A percentile compares a stretch with the other conserved stretches of the same genome.
Conservation (phyloP, 352 stramenopile genomes). For the Phytophthora quininea region DNA sequence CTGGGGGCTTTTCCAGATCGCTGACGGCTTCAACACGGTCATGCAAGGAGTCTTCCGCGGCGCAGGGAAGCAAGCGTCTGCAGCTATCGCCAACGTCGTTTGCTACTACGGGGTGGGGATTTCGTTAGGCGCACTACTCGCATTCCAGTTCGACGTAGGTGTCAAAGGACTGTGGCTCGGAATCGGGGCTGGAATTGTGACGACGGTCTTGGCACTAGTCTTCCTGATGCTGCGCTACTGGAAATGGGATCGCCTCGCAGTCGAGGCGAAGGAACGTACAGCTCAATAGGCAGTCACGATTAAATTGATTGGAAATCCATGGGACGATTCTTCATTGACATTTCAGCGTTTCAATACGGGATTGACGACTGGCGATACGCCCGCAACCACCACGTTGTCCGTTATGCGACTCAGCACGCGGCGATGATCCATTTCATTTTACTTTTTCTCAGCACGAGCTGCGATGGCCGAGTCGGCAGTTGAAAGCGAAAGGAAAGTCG, state of each 20-base stretch:
- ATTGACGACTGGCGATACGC: too few relatives aligned
- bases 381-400: too few relatives aligned
- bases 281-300: neutral
- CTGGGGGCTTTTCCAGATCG: constrained; percentile 42
- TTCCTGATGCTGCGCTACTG: constrained; percentile 35
- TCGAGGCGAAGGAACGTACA: neutral
- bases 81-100: constrained; percentile 54
- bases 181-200: constrained; percentile 43
- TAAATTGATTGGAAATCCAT: too few relatives aligned
- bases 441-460: too few relatives aligned
- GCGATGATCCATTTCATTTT: too few relatives aligned
- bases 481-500: too few relatives aligned
- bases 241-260: constrained; percentile 40
- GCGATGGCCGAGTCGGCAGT: too few relatives aligned
- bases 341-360: too few relatives aligned
- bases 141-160: constrained; percentile 44
- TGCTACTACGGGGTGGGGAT: constrained; percentile 77
- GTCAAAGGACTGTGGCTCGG: constrained; percentile 62
- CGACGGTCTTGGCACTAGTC: constrained; percentile 25
- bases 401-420: too few relatives aligned
- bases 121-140: constrained; percentile 57
- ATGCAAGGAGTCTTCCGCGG: constrained; percentile 69
- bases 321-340: too few relatives aligned
- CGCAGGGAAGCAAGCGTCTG: constrained; percentile 60
- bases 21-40: constrained; percentile 54